phyloP scores from a whole-genome alignment of 768 basidiomycete species.

The Trametes cinnabarina region DNA sequence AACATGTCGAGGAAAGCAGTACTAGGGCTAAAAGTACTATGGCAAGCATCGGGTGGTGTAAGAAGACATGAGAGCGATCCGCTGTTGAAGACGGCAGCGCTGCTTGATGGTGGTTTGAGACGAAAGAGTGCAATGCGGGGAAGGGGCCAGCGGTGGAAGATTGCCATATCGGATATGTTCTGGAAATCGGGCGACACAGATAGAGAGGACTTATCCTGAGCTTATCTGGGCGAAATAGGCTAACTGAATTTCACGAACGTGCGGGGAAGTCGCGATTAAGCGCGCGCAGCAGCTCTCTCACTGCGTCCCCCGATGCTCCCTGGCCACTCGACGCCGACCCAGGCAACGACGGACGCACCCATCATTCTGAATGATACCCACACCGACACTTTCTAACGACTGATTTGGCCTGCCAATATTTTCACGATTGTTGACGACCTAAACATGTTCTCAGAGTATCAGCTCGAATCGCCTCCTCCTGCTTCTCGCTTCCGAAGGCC shows the following conservation, averaged over 20 bases:
- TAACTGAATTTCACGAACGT: conserved; percentile 10
- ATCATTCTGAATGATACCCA: neutral
- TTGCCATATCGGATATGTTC: neutral
- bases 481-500: conserved; percentile 56
- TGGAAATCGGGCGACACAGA: neutral
- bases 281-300: neutral
- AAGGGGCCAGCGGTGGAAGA: neutral
- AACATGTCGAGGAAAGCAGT: neutral
- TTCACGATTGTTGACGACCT: conserved; percentile 23
- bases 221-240: neutral
- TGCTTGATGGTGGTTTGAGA: neutral
- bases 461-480: conserved; percentile 51
- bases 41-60: conserved; percentile 7
- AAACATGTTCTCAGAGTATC: conserved; percentile 42
- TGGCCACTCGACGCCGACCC: conserved; percentile 1
- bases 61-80: conserved; percentile 1
- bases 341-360: neutral
- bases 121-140: neutral
- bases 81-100: neutral
- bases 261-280: neutral
- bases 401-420: conserved; percentile 7
- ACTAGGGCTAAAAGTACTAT: neutral
- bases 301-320: conserved; percentile 1
- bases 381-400: neutral
- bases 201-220: neutral